Base-by-base conservation (phyloP, 1,139 yeast species). In the Chernovozyma aurita region DNA sequence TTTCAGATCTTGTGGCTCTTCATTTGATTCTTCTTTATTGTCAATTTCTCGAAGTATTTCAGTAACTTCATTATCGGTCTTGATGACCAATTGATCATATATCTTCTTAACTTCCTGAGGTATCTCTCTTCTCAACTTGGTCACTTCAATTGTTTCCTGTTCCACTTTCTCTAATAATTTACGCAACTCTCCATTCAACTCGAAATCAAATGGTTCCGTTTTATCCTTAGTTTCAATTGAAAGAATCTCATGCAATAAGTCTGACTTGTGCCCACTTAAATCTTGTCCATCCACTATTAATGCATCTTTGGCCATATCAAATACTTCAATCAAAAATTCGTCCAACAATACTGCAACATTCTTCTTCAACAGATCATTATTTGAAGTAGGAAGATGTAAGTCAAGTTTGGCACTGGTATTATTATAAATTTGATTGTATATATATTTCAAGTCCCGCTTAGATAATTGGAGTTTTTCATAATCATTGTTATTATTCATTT, bases 171-270 rank as follows among this genome's bases (percentile, higher is more conserved):
- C 67, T 42, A 80, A 69, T 28, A 75, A 50, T 33, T 66, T 64
- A 33, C 86, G 60, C 24, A 82, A 68, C 37, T 64, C 53, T 39
- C 73, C 74, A 49, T 80, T 79, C 40, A 80, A 52, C 9, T 70
- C 75, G 30, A 73, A 58, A 50, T 82, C 85, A 53, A 80, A 80
- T 0, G 85, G 84, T 49, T 79, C 87, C 13, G 75, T 68, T 42
- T 63, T 69, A 39, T 67, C 72, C 33, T 49, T 52, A 1, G 69
- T 61, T 31, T 56, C 52, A 30, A 64, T 43, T 17, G 63, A 49
- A n/a, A 70, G 44, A 12, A 65, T 33, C 5, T 62, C 65, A 41
- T 30, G 38, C 42, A 30, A 6, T n/a, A 28, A 11, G 7, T 28
- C 16, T 18, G 18, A 11, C 17, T 15, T 24, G 42, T 47, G 26